A percentile compares a stretch with the other conserved stretches of the same genome.
These are phyloP conservation scores for Geranomyces michiganensis DNA, from an alignment of 192 early-diverging fungal genomes.

Conservation along the genomic window DNA sequence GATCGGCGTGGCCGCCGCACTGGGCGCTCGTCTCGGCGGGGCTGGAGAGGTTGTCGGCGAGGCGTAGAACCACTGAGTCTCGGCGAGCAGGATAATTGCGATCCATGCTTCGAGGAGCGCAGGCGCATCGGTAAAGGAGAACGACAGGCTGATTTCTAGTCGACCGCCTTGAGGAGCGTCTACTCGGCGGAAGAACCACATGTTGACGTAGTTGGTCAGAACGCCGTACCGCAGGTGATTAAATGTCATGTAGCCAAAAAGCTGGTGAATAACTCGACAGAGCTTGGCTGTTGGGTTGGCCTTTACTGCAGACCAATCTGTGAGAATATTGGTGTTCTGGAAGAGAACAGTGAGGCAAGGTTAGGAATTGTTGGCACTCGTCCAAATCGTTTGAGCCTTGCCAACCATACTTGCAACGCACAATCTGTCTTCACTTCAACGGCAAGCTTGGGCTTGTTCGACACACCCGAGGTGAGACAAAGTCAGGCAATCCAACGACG, in stretches of 20 bases:
- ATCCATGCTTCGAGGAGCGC: conserved; percentile 2
- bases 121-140: not conserved
- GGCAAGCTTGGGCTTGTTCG: conserved; percentile 2
- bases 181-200: conserved; percentile 6
- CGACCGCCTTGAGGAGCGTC: not conserved
- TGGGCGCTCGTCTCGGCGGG: not conserved
- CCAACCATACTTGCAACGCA: conserved; percentile 15
- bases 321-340: not conserved
- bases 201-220: conserved; percentile 14
- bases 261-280: not conserved
- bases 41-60: conserved; percentile 15
- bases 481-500: conserved; percentile 8
- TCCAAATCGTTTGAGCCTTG: no score
- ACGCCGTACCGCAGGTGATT: conserved; percentile 23
- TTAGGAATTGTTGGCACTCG: no score
- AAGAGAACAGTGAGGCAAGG: not conserved
- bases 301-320: not conserved
- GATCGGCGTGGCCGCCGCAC: not conserved
- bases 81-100: conserved; percentile 1
- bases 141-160: conserved; percentile 5
- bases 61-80: conserved; percentile 14
- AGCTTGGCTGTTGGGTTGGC: not conserved
- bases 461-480: not conserved
- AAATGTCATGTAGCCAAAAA: conserved; percentile 30
- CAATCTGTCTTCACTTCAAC: conserved; percentile 24